A percentile compares a stretch with the other conserved stretches of the same genome.
Conservation (phyloP, 2,329 filamentous ascomycete genomes). For the Colletotrichum coccodes region DNA sequence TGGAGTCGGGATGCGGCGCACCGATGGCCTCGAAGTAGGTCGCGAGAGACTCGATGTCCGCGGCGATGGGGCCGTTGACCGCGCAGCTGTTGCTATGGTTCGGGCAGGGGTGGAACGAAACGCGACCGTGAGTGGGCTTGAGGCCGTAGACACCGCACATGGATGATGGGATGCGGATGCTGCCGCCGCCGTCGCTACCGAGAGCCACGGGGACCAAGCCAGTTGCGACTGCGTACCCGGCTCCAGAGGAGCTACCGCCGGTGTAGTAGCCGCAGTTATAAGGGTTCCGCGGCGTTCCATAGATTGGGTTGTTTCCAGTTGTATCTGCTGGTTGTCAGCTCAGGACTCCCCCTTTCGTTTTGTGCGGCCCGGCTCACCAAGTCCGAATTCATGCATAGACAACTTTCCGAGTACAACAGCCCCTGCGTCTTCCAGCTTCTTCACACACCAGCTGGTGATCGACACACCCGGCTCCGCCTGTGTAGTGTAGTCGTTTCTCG, state of each 20-base stretch:
- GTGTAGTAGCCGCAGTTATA: constrained; percentile 79
- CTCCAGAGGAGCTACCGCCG: constrained; percentile 80
- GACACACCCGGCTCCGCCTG: constrained; percentile 47
- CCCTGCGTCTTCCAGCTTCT: constrained; percentile 72
- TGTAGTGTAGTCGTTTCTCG: constrained; percentile 67
- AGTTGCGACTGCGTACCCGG: constrained; percentile 74
- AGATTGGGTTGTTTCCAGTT: constrained; percentile 78
- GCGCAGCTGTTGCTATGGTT: constrained; percentile 70
- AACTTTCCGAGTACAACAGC: constrained; percentile 55
- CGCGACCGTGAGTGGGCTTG: constrained; percentile 75
- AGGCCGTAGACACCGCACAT: constrained; percentile 81
- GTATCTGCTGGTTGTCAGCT: constrained; percentile 60
- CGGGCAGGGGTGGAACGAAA: constrained; percentile 69
- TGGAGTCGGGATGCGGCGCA: constrained; percentile 67
- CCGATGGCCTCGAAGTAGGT: constrained; percentile 73
- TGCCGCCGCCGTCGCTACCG: constrained; percentile 79
- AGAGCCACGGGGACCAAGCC: constrained; percentile 78
- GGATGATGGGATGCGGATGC: constrained; percentile 76
- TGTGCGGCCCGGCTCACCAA: constrained; percentile 58
- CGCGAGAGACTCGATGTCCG: constrained; percentile 73
- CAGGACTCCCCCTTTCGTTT: not conserved
- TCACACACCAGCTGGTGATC: constrained; percentile 75
- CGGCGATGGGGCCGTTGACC: constrained; percentile 75
- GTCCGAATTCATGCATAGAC: constrained; percentile 81
- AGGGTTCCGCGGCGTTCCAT: constrained; percentile 81